phyloP scores from a whole-genome alignment of 1,284 basidiomycete genomes.

The Pholiota adiposa region DNA sequence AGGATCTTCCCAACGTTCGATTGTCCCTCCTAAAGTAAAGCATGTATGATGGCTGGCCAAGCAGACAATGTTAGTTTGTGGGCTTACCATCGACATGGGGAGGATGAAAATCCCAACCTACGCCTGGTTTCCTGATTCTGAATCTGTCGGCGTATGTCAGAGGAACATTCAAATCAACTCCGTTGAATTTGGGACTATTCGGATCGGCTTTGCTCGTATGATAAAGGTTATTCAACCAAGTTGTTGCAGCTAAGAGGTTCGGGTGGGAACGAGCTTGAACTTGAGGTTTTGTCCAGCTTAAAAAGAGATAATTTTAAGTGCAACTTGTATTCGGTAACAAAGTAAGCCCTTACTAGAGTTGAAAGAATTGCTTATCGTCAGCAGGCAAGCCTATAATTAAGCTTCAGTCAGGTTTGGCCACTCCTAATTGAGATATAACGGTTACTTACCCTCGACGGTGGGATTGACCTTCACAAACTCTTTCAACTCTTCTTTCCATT shows the following conservation, averaged over 20 bases:
- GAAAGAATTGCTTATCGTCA: conserved; percentile 72
- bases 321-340: neutral
- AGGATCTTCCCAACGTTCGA: conserved; percentile 87
- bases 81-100: conserved; percentile 78
- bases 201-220: conserved; percentile 42
- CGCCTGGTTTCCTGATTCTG: conserved; percentile 79
- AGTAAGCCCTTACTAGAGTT: conserved; percentile 62
- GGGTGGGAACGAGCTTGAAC: conserved; percentile 77
- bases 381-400: conserved; percentile 51
- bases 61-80: too few species aligned
- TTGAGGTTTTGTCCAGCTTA: conserved; percentile 72
- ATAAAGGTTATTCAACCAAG: conserved; percentile 71
- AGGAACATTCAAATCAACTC: conserved; percentile 70
- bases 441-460: conserved; percentile 47
- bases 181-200: conserved; percentile 35
- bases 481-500: conserved; percentile 60
- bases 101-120: conserved; percentile 66
- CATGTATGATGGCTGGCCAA: neutral
- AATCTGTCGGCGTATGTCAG: conserved; percentile 84
- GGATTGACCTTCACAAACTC: conserved; percentile 64
- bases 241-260: conserved; percentile 63
- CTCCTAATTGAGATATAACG: neutral
- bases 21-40: conserved; percentile 58
- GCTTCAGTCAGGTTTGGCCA: neutral
- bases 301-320: neutral